Conservation (phyloP, 2,329 filamentous ascomycete species). For the Leptosphaerulina australis region DNA sequence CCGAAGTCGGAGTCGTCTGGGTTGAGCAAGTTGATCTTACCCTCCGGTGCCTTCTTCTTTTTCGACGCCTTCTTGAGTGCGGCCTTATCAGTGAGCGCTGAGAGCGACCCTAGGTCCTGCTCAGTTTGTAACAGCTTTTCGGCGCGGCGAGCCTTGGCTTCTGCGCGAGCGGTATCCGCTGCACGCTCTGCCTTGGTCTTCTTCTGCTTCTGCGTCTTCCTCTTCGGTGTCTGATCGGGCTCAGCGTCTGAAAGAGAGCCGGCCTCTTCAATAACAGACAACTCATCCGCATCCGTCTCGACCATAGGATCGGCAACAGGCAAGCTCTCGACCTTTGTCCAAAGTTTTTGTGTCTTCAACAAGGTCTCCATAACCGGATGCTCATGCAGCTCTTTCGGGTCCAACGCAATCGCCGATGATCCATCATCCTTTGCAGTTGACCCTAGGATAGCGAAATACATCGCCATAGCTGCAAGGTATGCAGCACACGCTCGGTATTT, state of each 20-base stretch:
- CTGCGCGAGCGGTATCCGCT: slow-evolving; percentile 60
- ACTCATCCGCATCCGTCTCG: slow-evolving; percentile 41
- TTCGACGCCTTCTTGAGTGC: slow-evolving; percentile 57
- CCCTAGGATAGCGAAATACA: slow-evolving; percentile 94
- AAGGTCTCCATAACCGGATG: slow-evolving; percentile 90
- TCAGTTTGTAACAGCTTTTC: slow-evolving; percentile 64
- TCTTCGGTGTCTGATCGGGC: slow-evolving; percentile 36
- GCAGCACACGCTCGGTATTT: slow-evolving; percentile 83
- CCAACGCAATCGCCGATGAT: slow-evolving; percentile 62
- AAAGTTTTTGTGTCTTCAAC: slow-evolving; percentile 78
- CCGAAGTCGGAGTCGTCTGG: slow-evolving; percentile 87
- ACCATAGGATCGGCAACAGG: slow-evolving; percentile 56
- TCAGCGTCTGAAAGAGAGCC: slow-evolving; percentile 43
- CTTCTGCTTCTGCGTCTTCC: slow-evolving; percentile 49
- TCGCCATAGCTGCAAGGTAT: slow-evolving; percentile 83
- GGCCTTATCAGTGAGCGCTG: slow-evolving; percentile 61
- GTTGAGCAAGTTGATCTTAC: slow-evolving; percentile 47
- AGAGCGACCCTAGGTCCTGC: slow-evolving; percentile 75
- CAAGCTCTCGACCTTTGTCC: slow-evolving; percentile 75
- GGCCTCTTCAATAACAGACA: slow-evolving; percentile 45
- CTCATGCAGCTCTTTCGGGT: slow-evolving; percentile 80
- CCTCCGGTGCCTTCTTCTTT: slow-evolving; percentile 38
- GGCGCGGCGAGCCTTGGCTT: slow-evolving; percentile 60
- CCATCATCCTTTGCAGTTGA: slow-evolving; percentile 69
- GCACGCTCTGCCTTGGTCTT: slow-evolving; percentile 58